Percentiles rank a stretch among this genome's conserved stretches.
phyloP scores from a whole-genome alignment of 1,284 basidiomycete genomes.

The Ganoderma multipileum region DNA sequence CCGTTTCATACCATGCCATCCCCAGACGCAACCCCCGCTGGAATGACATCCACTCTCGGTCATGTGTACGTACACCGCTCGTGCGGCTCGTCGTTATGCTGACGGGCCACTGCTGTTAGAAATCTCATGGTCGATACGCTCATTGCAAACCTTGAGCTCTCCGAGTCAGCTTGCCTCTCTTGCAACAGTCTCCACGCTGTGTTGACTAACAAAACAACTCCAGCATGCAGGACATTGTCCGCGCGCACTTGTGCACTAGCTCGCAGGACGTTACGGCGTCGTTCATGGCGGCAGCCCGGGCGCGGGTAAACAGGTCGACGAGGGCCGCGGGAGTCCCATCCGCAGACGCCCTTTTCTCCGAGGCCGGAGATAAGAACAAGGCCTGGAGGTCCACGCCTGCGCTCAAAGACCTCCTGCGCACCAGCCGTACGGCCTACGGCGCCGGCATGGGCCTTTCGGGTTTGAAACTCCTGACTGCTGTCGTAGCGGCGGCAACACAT shows the following conservation, averaged over 20 bases:
- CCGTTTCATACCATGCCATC: neutral
- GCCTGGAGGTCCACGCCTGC: conserved; percentile 53
- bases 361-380: conserved; percentile 46
- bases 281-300: conserved; percentile 68
- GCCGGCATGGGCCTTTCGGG: conserved; percentile 76
- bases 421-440: conserved; percentile 71
- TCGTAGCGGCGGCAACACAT: conserved; percentile 64
- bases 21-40: neutral
- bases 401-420: conserved; percentile 57
- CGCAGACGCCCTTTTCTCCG: conserved; percentile 49
- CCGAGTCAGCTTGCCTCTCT: conserved; percentile 59
- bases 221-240: conserved; percentile 75
- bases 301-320: conserved; percentile 60
- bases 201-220: conserved; percentile 8
- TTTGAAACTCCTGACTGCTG: conserved; percentile 57
- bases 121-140: conserved; percentile 85
- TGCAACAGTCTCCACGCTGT: neutral
- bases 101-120: conserved; percentile 43
- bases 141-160: conserved; percentile 72
- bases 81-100: neutral
- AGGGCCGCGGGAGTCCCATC: conserved; percentile 42
- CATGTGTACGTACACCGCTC: conserved; percentile 60
- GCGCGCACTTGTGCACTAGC: conserved; percentile 69
- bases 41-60: conserved; percentile 17
- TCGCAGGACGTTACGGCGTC: conserved; percentile 62